Evolutionary conservation across 805 yeast species (phyloP), one percentile per base, ranked within the genome.

Genomic region (Schwanniomyces polymorphus): DNA sequence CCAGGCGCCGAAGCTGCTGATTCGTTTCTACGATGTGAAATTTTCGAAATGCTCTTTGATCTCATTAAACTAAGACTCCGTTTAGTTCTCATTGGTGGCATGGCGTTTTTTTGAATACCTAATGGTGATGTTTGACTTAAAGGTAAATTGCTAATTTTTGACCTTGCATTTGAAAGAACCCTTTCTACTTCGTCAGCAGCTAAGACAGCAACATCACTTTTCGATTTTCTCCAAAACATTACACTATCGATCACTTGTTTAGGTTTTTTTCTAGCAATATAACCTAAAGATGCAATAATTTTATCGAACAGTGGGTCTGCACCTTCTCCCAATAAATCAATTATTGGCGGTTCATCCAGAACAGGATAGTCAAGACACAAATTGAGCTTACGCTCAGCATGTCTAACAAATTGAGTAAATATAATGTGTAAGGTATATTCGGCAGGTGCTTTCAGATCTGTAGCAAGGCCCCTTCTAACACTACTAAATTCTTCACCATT

Each of bases 211-310:
- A 87, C 85, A 57, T 92, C 98, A 11, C 95, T 84, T 64, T 94
- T 94, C 1, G 92, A 82, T 63, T 92, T 89, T 50, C 98, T 79
- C 99, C 99, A 94, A 62, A 88, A 91, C 98, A 94, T 91, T 49
- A 94, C 96, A 6, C 96, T 90, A 64, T 94, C 99, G 28, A 95
- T 91, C 1, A 94, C 97, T 0, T 97, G 96, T 60, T 90, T 91
- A 0, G 98, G 97, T 54, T 90, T 88, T 23, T 85, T 77, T 47
- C 90, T 78, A 1, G 99, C 95, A 33, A 94, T 88, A 62, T 88
- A 88, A 7, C 99, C 99, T 46, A 94, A 70, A 0, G 97, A 87
- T 12, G 82, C 82, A 17, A 95, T 81, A 44, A 91, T 88, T 57
- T 87, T 82, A 65, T 94, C 99, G 61, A 94, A 92, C 17, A 79